phyloP scores from a whole-genome alignment of 2,329 filamentous ascomycete species.

The Aureobasidium pullulans region DNA sequence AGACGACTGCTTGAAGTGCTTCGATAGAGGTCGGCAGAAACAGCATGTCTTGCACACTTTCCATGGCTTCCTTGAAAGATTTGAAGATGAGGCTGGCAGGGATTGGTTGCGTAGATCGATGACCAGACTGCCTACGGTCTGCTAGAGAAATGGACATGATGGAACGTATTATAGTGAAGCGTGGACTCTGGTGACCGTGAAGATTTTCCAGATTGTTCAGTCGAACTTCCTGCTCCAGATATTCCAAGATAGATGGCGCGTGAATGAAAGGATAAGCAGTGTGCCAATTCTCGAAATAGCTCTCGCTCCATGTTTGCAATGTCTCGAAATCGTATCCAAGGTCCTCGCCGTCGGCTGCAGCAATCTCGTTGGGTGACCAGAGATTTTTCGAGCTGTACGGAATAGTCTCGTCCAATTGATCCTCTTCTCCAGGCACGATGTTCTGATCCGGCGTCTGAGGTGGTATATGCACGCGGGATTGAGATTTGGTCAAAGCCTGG shows the following conservation, averaged over 20 bases:
- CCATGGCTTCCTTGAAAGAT: constrained; percentile 44
- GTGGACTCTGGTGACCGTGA: constrained; percentile 24
- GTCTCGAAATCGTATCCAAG: constrained; percentile 22
- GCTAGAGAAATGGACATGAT: constrained; percentile 48
- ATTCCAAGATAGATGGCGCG: constrained; percentile 43
- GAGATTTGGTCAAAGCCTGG: constrained; percentile 33
- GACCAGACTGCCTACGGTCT: constrained; percentile 40
- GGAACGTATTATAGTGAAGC: constrained; percentile 38
- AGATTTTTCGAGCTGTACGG: constrained; percentile 19
- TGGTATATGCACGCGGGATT: neutral
- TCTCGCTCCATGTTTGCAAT: constrained; percentile 37
- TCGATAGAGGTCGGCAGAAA: constrained; percentile 41
- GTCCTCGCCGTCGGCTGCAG: constrained; percentile 37
- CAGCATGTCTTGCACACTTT: constrained; percentile 42
- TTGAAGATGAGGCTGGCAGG: constrained; percentile 41
- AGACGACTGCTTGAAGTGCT: constrained; percentile 45
- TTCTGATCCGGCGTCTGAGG: constrained; percentile 26
- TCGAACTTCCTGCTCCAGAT: constrained; percentile 39
- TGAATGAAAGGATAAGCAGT: constrained; percentile 50
- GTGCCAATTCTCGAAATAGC: constrained; percentile 54
- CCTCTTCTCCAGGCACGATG: constrained; percentile 52
- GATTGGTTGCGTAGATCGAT: constrained; percentile 23
- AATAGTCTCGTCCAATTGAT: constrained; percentile 34
- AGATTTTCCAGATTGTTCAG: constrained; percentile 26
- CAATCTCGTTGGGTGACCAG: constrained; percentile 30